These are phyloP conservation scores for Moniliella sp. DNA, from an alignment of 1,284 basidiomycete genomes.

Conservation along the genomic window DNA sequence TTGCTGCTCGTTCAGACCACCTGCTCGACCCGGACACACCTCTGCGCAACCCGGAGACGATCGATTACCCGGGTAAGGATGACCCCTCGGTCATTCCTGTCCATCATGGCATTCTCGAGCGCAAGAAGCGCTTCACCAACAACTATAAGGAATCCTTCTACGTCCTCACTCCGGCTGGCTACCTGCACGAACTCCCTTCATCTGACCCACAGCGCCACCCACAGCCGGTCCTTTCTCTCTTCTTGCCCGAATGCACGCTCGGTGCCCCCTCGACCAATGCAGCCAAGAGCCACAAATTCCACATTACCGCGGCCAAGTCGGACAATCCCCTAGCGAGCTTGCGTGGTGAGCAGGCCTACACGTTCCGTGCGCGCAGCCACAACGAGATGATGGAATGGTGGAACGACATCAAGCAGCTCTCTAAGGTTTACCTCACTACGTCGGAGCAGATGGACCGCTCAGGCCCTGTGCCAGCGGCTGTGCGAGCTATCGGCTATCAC, in stretches of 20 bases:
- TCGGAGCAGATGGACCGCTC: conserved; percentile 78
- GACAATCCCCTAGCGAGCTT: conserved; percentile 37
- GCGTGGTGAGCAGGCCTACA: conserved; percentile 53
- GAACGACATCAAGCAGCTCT: conserved; percentile 92
- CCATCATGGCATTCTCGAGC: conserved; percentile 73
- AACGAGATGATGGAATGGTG: conserved; percentile 99
- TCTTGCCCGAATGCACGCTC: conserved; percentile 83
- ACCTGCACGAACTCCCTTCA: conserved; percentile 70
- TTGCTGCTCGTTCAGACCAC: conserved; percentile 79
- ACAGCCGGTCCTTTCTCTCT: conserved; percentile 59
- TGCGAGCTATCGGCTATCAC: conserved; percentile 63
- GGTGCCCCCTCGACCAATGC: conserved; percentile 59
- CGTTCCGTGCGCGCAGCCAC: conserved; percentile 66
- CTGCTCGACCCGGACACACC: conserved; percentile 79
- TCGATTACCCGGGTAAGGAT: conserved; percentile 77
- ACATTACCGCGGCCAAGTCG: conserved; percentile 54
- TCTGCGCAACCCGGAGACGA: conserved; percentile 42
- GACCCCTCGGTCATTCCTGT: conserved; percentile 71
- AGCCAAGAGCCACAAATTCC: conserved; percentile 75
- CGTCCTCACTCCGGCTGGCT: conserved; percentile 81
- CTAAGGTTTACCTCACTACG: conserved; percentile 80
- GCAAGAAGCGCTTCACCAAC: conserved; percentile 90
- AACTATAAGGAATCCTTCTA: conserved; percentile 57
- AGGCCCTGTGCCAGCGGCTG: conserved; percentile 78
- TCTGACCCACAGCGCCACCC: conserved; percentile 51